Conservation (phyloP, 2,329 filamentous ascomycete genomes). For the Aspergillus calidoustus region DNA sequence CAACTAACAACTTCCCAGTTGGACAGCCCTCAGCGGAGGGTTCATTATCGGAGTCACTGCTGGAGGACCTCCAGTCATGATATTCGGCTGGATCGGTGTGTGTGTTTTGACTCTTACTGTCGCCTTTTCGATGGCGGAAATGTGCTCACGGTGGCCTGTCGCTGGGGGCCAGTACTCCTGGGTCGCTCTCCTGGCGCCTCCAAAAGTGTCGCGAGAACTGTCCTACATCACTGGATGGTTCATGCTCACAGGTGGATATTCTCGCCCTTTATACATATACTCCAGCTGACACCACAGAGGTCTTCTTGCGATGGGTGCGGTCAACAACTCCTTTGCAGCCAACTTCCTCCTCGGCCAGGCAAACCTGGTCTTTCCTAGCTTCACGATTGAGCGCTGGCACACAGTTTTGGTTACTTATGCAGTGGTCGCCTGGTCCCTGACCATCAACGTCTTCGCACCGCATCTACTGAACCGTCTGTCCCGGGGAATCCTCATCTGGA, state of each 20-base stretch:
- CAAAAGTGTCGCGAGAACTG: constrained; percentile 47
- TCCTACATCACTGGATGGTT: constrained; percentile 56
- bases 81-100: constrained; percentile 61
- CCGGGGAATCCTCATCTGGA: constrained; percentile 56
- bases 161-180: constrained; percentile 63
- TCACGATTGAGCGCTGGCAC: constrained; percentile 60
- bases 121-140: constrained; percentile 64
- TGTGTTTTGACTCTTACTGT: constrained; percentile 57
- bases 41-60: constrained; percentile 61
- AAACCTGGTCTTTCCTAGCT: constrained; percentile 56
- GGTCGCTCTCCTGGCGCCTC: constrained; percentile 61
- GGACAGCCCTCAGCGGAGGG: constrained; percentile 61
- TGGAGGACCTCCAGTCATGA: constrained; percentile 63
- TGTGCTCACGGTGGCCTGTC: constrained; percentile 61
- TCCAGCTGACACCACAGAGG: constrained; percentile 24
- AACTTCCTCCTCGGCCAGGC: constrained; percentile 61
- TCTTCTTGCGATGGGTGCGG: constrained; percentile 53
- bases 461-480: constrained; percentile 58
- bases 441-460: constrained; percentile 55
- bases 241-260: constrained; percentile 49
- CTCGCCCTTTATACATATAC: neutral
- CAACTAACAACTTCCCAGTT: constrained; percentile 37
- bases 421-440: constrained; percentile 49
- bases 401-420: constrained; percentile 57
- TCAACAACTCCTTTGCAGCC: constrained; percentile 57